Evolutionary conservation across 1,284 basidiomycete genomes (phyloP).

Genomic region (Trametes hirsuta): DNA sequence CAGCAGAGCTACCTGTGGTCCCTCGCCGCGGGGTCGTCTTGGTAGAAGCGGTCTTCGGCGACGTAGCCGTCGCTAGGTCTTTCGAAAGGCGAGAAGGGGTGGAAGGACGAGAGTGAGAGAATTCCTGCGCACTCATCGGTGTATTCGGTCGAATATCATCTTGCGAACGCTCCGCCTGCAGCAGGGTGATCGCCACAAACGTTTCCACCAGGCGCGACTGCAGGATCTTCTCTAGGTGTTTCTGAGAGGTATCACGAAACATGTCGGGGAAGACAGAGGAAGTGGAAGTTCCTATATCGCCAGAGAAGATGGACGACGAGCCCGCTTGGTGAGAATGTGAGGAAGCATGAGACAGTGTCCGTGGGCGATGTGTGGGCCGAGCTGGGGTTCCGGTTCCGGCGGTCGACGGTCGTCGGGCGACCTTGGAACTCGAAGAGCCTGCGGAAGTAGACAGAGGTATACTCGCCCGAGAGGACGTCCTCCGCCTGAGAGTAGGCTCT

Average conservation of each 20-base stretch:
- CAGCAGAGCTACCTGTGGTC: constrained; percentile 13
- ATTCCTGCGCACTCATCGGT: constrained; percentile 6
- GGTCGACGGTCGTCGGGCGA: constrained; percentile 19
- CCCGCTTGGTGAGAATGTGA: constrained; percentile 37
- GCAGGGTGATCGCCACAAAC: constrained; percentile 62
- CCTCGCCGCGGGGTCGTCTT: constrained; percentile 16
- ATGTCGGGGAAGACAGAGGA: constrained; percentile 38
- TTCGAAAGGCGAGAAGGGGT: constrained; percentile 14
- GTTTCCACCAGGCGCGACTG: constrained; percentile 79
- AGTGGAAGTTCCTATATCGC: constrained; percentile 24
- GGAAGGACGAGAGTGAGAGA: constrained; percentile 15
- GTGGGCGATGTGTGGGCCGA: constrained; percentile 43
- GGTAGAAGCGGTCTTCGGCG: not conserved
- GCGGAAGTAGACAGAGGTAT: constrained; percentile 20
- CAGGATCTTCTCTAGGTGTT: constrained; percentile 67
- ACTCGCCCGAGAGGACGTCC: constrained; percentile 31
- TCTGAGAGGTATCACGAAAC: constrained; percentile 64
- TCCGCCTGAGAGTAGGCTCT: constrained; percentile 20
- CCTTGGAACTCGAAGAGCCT: constrained; percentile 17
- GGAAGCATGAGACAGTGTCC: constrained; percentile 56
- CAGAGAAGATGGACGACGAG: constrained; percentile 11
- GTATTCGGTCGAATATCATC: constrained; percentile 1
- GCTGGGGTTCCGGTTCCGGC: constrained; percentile 16
- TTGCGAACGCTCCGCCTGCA: constrained; percentile 19
- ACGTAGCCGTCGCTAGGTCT: not conserved